Evolutionary conservation across 495 filamentous ascomycete genomes (phyloP), one percentile per base, ranked within the genome.

Genomic region (Glarea lozoyensis): DNA sequence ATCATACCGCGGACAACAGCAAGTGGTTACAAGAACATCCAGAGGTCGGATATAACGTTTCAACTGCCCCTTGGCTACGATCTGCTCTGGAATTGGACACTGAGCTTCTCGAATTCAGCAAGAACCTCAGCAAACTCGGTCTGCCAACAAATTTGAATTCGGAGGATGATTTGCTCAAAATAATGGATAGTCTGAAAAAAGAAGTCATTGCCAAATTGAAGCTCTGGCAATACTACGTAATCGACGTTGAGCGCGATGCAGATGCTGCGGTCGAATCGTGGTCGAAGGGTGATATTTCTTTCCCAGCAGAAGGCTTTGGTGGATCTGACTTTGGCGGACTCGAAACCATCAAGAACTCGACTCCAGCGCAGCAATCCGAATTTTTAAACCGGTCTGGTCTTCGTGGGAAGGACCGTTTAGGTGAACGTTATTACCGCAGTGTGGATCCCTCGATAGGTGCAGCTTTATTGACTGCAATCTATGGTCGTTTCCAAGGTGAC

Each of bases 1-100:
- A 99, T 51, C 93, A 99, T 60, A 99, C 93, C 18, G 93, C 93
- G 2, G 72, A 95, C 61, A 95, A 97, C 61, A 95, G 84, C 62
- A 75, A 81, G 46, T 99, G 93, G 93, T 68, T 99, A 13, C 72
- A 94, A 58, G 82, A 88, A 42, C 89, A 99, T 52, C 93, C 93
- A 2, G 93, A 99, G 52, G 84, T 88, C 39, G 93, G 93, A 2
- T 99, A 97, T 66, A 99, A 92, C 59, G 64, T 94, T 37, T 79
- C 81, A 25, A 96, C 90, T 5, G 89, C 93, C 2, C 93, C 93
- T 0, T 94, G 88, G 85, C 69, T 99, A 20, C 81, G 92, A 55
- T 72, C 89, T 12, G 90, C 93, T 1, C 76, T 93, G 25, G 80
- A 88, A 34, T 68, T 99, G 15, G 93, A 99, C 58, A 86, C 78